Conservation (phyloP, 192 early-diverging fungal species). For the Entrophospora sp. region DNA sequence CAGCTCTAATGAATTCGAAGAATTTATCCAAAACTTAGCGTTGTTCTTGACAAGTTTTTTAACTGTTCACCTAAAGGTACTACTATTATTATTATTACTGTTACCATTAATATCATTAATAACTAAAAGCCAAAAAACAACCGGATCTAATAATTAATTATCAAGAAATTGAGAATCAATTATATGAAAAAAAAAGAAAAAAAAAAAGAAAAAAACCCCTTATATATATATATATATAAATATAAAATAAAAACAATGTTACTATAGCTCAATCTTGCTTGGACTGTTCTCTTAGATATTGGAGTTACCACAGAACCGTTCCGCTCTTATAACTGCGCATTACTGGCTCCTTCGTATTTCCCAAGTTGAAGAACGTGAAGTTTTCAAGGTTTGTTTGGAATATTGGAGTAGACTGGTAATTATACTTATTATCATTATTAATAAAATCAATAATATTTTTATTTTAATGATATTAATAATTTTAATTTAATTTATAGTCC, state of each 20-base stretch:
- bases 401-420: conserved; percentile 90
- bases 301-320: conserved; percentile 47
- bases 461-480: neutral
- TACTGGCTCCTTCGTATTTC: conserved; percentile 86
- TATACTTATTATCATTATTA: neutral
- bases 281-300: conserved; percentile 34
- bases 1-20: conserved; percentile 79
- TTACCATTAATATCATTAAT: too few relatives aligned
- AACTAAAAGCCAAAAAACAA: too few relatives aligned
- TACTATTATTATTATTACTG: too few relatives aligned
- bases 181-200: too few relatives aligned
- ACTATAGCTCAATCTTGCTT: conserved; percentile 2
- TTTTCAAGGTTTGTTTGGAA: conserved; percentile 97
- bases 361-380: conserved; percentile 87
- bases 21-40: conserved; percentile 94
- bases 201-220: too few relatives aligned
- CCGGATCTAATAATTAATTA: too few relatives aligned
- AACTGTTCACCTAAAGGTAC: conserved; percentile 72
- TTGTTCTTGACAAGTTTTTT: conserved; percentile 88
- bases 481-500: conserved; percentile 41
- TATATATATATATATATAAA: too few relatives aligned
- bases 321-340: conserved; percentile 67
- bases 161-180: conserved; percentile 3
- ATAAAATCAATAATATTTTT: neutral
- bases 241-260: too few relatives aligned